phyloP scores from a whole-genome alignment of 2,329 filamentous ascomycete species.

The Curvularia sp. region DNA sequence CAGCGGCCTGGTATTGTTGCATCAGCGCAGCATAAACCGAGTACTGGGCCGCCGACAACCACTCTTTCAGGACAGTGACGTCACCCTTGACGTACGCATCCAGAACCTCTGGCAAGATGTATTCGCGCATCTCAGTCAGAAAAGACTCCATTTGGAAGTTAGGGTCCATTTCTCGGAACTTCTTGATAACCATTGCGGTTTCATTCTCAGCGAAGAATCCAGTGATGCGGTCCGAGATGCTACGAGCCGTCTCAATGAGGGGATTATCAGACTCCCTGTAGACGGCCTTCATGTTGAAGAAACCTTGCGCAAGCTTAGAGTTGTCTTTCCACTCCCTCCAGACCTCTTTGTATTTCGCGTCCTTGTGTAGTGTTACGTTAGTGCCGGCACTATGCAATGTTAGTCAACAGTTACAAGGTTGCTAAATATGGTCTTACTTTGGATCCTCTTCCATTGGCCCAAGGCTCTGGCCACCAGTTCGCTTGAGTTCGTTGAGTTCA shows the following conservation, averaged over 20 bases:
- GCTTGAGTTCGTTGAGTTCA: conserved; percentile 66
- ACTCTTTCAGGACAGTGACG: conserved; percentile 85
- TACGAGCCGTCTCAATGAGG: conserved; percentile 87
- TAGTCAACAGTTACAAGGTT: conserved; percentile 1
- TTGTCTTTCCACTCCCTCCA: conserved; percentile 95
- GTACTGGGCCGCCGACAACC: conserved; percentile 95
- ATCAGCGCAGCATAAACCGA: conserved; percentile 96
- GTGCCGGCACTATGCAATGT: conserved; percentile 76
- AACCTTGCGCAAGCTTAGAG: conserved; percentile 84
- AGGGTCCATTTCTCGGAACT: conserved; percentile 95
- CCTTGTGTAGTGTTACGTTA: conserved; percentile 94
- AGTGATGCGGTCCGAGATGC: conserved; percentile 89
- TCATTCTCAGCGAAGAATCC: conserved; percentile 99
- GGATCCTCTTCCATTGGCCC: conserved; percentile 83
- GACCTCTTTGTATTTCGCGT: conserved; percentile 97
- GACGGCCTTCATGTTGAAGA: conserved; percentile 83
- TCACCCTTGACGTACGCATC: conserved; percentile 99
- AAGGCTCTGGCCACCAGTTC: conserved; percentile 54
- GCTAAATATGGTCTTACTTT: conserved; percentile 67
- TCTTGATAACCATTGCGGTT: conserved; percentile 96
- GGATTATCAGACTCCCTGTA: conserved; percentile 99
- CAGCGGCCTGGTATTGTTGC: conserved; percentile 92
- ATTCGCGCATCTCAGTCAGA: conserved; percentile 93
- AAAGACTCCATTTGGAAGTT: conserved; percentile 95
- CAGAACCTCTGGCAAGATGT: conserved; percentile 94